These are phyloP conservation scores for Agapanthus africanus DNA, from an alignment of 106 monocot genomes.

Conservation along the genomic window DNA sequence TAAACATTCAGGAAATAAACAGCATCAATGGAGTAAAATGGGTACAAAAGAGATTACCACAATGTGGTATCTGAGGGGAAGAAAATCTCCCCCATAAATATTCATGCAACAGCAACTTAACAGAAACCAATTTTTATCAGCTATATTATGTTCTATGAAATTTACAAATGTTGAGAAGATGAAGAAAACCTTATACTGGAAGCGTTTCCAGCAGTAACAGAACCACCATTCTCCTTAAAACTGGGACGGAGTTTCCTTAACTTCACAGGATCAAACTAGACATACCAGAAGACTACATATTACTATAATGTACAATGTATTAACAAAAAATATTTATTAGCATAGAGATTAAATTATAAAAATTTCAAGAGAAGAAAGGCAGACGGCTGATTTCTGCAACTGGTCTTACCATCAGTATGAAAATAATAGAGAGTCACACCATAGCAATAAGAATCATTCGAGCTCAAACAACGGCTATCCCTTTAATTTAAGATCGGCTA, in stretches of 20 bases:
- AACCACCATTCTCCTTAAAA: slow-evolving; percentile 87
- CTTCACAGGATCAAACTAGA: slow-evolving; percentile 88
- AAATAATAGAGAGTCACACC: neutral
- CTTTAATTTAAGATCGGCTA: neutral
- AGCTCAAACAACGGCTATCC: neutral
- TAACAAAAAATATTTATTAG: no score
- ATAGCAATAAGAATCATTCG: neutral
- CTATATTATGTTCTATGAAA: neutral
- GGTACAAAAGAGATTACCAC: no score
- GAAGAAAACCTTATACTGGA: slow-evolving; percentile 87
- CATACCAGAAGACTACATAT: neutral
- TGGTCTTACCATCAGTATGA: neutral
- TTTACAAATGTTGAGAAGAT: neutral
- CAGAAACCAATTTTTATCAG: no score
- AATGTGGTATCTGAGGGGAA: no score
- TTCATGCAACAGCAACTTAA: no score
- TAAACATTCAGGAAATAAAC: no score
- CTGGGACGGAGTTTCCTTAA: slow-evolving; percentile 85
- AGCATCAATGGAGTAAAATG: no score
- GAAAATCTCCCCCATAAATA: no score
- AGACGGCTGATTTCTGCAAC: no score
- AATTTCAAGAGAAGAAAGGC: neutral
- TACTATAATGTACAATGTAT: no score
- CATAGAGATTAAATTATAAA: neutral
- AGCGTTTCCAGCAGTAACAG: slow-evolving; percentile 96